These are phyloP conservation scores for Amorphotheca resinae DNA, from an alignment of 495 filamentous ascomycete genomes.

Conservation along the genomic window DNA sequence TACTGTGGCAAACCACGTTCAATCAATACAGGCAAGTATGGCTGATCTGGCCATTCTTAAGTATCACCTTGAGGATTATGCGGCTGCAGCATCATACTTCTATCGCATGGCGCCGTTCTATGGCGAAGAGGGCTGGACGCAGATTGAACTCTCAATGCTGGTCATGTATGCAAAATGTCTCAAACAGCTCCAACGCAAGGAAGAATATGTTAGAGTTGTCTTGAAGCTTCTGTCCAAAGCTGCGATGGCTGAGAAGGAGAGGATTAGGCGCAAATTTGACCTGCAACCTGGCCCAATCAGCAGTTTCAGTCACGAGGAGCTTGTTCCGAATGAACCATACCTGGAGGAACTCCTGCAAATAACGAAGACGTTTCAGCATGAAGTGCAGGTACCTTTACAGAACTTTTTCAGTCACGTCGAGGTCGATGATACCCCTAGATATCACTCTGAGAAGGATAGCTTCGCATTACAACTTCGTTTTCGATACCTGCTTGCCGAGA, in stretches of 20 bases:
- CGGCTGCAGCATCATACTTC: conserved; percentile 65
- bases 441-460: conserved; percentile 62
- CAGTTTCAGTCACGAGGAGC: conserved; percentile 37
- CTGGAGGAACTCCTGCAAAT: conserved; percentile 51
- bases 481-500: conserved; percentile 58
- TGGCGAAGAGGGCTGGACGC: conserved; percentile 63
- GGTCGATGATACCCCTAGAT: conserved; percentile 55
- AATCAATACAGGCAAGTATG: conserved; percentile 63
- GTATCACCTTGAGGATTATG: conserved; percentile 61
- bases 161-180: conserved; percentile 78
- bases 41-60: conserved; percentile 79
- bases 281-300: conserved; percentile 17
- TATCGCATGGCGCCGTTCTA: conserved; percentile 73
- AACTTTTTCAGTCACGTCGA: conserved; percentile 62
- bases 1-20: conserved; percentile 58
- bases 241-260: conserved; percentile 41
- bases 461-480: conserved; percentile 62
- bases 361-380: conserved; percentile 49
- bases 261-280: conserved; percentile 27
- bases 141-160: conserved; percentile 70
- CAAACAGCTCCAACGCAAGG: conserved; percentile 57
- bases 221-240: conserved; percentile 67
- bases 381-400: conserved; percentile 51
- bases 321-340: conserved; percentile 43
- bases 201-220: conserved; percentile 68